Base-by-base conservation (phyloP, 2,329 filamentous ascomycete genomes). In the Orbilia blumenaviensis region DNA sequence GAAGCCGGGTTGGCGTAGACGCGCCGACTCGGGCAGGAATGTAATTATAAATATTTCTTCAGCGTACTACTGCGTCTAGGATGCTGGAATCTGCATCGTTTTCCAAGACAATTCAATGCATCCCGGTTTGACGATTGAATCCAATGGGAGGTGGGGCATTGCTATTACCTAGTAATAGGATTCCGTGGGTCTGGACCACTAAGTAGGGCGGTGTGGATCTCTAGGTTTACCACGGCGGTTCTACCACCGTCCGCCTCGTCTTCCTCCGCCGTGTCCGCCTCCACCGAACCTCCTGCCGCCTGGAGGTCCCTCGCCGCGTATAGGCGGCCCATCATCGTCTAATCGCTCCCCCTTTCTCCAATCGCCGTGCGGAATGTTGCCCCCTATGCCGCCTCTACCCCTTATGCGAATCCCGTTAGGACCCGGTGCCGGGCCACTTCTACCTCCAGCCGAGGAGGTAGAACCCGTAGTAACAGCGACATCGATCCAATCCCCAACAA, bases 401-500 rank as follows among this genome's bases (percentile, higher is more conserved):
- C 71, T 46, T 58, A 75, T 75, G 29, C 71, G 60, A 42, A 75
- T 68, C 8, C 71, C 71, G 34, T 75, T 75, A 12, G 71, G 54
- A 38, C 58, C 58, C 25, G 48, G 25, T 7, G 41, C 27, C 18
- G 16, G 27, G 29, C 58, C 41, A 23, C 60, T 38, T 66, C 67
- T 48, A 3, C 48, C 4, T 10, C 42, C 63, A 3, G 71, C 42
- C 29, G 71, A 75, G 7, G 69, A 62, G 25, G 68, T 38, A 18
- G 71, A 75, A 7, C 71, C 64, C 38, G 52, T 41, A 16, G 56
- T 60, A 6, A 80, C 78, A 6, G 92, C 92, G 82, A 92, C 94
- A 71, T 91, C 90, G 42, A 98, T 86, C 81, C 91, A 96, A 83
- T 98, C 94, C 0, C 94, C 94, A 77, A 95, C 91, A 9, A 97